Conservation (phyloP, 1,284 basidiomycete genomes). For the Blastosporella zonata region DNA sequence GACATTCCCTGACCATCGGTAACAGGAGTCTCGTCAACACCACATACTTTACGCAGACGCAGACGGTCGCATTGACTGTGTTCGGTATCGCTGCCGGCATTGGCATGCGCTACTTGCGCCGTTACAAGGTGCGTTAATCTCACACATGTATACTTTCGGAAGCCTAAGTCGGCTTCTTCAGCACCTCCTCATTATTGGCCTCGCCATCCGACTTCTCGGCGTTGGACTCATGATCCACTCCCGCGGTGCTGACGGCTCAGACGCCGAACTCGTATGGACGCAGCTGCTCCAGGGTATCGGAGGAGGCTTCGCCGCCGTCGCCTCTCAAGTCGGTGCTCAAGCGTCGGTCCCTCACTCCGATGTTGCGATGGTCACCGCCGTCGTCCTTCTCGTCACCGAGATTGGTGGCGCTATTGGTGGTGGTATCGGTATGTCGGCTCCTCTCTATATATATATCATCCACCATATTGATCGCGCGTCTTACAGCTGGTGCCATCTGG, state of each 20-base stretch:
- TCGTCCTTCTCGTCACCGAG: slow-evolving; percentile 78
- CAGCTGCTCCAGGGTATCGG: slow-evolving; percentile 78
- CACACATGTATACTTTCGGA: too few relatives aligned
- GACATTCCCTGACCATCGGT: neutral
- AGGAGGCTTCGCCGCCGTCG: slow-evolving; percentile 72
- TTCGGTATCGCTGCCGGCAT: slow-evolving; percentile 64
- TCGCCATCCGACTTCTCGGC: slow-evolving; percentile 35
- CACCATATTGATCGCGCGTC: neutral
- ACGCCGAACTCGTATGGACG: slow-evolving; percentile 62
- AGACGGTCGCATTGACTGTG: slow-evolving; percentile 61
- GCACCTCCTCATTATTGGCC: slow-evolving; percentile 29
- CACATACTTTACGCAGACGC: slow-evolving; percentile 54
- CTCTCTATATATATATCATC: neutral
- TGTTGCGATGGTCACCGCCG: slow-evolving; percentile 79
- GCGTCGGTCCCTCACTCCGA: slow-evolving; percentile 74
- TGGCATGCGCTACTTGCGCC: slow-evolving; percentile 50
- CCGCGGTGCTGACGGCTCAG: slow-evolving; percentile 57
- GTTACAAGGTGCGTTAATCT: slow-evolving; percentile 42
- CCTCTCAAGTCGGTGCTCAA: slow-evolving; percentile 75
- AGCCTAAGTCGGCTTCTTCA: slow-evolving; percentile 22
- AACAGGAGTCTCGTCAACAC: slow-evolving; percentile 47
- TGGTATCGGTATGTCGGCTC: slow-evolving; percentile 48
- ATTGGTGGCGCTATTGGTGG: slow-evolving; percentile 74
- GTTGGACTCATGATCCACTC: slow-evolving; percentile 74
- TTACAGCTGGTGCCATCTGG: slow-evolving; percentile 56